Conservation (phyloP, 768 basidiomycete species). For the Russula ochroleuca region DNA sequence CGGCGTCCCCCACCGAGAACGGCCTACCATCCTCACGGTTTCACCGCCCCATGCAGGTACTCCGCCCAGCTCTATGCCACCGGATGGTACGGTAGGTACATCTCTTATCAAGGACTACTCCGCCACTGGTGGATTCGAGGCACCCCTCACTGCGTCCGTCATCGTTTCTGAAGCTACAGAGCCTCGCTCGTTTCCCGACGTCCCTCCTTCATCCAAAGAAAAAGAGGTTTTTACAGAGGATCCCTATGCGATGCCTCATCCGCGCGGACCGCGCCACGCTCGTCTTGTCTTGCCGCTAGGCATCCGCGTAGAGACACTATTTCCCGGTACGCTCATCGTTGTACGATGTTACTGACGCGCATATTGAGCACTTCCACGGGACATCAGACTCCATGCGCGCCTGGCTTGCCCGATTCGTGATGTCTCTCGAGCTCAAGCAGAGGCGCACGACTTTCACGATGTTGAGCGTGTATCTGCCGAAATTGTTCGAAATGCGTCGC, state of each 20-base stretch:
- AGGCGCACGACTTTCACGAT: conserved; percentile 77
- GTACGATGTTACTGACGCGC: conserved; percentile 41
- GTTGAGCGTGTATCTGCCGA: conserved; percentile 93
- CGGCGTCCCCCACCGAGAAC: not conserved
- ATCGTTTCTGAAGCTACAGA: not conserved
- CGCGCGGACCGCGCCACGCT: conserved; percentile 11
- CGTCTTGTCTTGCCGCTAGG: not conserved
- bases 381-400: conserved; percentile 58
- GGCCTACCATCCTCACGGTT: not conserved
- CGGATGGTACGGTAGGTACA: not conserved
- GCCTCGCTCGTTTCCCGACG: not conserved
- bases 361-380: conserved; percentile 47
- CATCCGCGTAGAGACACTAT: conserved; percentile 2
- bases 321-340: conserved; percentile 40
- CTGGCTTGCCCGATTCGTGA: conserved; percentile 62
- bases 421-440: conserved; percentile 77
- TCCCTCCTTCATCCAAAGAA: not conserved
- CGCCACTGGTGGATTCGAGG: conserved; percentile 27
- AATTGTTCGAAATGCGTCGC: conserved; percentile 65
- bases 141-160: conserved; percentile 24
- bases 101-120: conserved; percentile 26
- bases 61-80: conserved; percentile 11
- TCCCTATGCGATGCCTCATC: conserved; percentile 2
- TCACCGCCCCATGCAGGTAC: not conserved
- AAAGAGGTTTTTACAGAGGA: not conserved